These are phyloP conservation scores for Rhamnella rubrinervis DNA, from an alignment of 331 rosid genomes.

Conservation along the genomic window DNA sequence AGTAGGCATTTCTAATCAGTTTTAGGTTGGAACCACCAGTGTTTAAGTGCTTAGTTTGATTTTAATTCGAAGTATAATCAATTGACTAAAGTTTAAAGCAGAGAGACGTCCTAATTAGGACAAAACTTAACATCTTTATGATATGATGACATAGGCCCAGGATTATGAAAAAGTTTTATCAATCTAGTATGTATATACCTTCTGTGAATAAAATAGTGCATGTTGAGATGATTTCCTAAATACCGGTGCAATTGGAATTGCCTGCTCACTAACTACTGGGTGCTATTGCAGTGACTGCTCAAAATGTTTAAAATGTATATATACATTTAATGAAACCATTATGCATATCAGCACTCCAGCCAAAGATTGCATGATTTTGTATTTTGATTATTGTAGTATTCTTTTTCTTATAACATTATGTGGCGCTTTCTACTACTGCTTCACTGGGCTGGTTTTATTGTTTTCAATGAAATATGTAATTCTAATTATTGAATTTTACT, in stretches of 20 bases:
- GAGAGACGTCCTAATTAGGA: too few species aligned
- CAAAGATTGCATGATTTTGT: neutral
- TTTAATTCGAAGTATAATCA: neutral
- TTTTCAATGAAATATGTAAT: constrained; percentile 12
- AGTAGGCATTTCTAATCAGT: too few species aligned
- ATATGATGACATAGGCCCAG: neutral
- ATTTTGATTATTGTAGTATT: neutral
- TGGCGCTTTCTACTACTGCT: neutral
- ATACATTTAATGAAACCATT: neutral
- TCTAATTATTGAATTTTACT: constrained; percentile 26
- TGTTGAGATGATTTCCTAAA: neutral
- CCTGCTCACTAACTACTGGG: neutral
- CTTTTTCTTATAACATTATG: neutral
- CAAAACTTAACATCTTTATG: too few species aligned
- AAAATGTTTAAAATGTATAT: neutral
- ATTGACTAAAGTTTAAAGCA: neutral
- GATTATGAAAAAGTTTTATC: neutral
- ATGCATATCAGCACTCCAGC: neutral
- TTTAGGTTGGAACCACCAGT: too few species aligned
- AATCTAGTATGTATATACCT: neutral
- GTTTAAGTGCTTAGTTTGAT: neutral
- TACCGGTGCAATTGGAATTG: neutral
- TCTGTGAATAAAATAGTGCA: too few species aligned
- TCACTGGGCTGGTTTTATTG: neutral
- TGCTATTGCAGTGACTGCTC: neutral